Evolutionary conservation across 495 filamentous ascomycete genomes (phyloP).

Genomic region (Aspergillus panamensis): DNA sequence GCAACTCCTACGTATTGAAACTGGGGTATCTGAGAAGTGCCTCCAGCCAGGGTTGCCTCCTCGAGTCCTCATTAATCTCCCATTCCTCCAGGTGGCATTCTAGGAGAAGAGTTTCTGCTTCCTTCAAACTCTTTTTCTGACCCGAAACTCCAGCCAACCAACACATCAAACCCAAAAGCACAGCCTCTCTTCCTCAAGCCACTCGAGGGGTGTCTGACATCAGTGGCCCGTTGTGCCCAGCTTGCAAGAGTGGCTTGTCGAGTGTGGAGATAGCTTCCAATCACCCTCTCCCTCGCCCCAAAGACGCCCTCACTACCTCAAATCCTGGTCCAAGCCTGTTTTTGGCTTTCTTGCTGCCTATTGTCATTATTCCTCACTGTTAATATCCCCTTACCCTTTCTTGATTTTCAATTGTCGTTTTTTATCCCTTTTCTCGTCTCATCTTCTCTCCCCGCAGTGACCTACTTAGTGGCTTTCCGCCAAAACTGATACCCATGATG

Average conservation of each 20-base stretch:
- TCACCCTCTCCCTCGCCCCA: background rate
- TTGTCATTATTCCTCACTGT: background rate
- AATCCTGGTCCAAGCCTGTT: background rate
- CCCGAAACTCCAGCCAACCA: background rate
- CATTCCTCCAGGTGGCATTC: too few relatives aligned
- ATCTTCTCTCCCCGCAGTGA: constrained; percentile 6
- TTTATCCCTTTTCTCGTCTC: background rate
- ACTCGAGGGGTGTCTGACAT: constrained; percentile 11
- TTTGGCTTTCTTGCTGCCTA: constrained; percentile 11
- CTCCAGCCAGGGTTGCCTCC: too few relatives aligned
- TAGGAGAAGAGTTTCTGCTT: too few relatives aligned
- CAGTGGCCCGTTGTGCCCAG: background rate
- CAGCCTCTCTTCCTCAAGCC: constrained; percentile 7
- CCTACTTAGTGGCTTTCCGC: background rate
- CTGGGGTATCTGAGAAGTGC: background rate
- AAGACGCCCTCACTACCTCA: background rate
- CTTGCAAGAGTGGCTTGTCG: constrained; percentile 2
- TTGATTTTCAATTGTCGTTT: background rate
- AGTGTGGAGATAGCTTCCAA: constrained; percentile 9
- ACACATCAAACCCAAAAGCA: background rate
- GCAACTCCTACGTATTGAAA: background rate
- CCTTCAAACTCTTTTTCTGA: background rate
- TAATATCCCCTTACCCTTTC: constrained; percentile 1
- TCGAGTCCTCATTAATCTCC: too few relatives aligned
- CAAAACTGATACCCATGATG: constrained; percentile 27